Conservation (phyloP, 495 filamentous ascomycete genomes). For the Penicillium macrosclerotiorum region DNA sequence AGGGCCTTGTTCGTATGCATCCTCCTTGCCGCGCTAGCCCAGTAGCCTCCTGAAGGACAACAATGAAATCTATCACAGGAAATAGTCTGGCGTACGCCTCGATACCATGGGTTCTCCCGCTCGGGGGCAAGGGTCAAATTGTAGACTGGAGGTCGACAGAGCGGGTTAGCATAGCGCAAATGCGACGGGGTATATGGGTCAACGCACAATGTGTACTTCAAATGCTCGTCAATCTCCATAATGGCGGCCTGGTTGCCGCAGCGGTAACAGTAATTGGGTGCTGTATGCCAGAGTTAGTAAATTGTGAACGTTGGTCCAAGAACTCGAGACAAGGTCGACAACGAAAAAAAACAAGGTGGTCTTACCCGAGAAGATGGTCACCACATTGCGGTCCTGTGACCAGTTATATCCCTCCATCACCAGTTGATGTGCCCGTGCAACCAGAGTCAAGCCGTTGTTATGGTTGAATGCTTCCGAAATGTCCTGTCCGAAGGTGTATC, state of each 20-base stretch:
- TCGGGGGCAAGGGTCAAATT: constrained; percentile 97
- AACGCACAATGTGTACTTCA: constrained; percentile 99
- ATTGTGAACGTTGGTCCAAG: too few species aligned
- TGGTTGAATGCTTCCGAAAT: constrained; percentile 99
- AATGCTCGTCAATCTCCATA: constrained; percentile 99
- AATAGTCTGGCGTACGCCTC: constrained; percentile 94
- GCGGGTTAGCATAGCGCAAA: constrained; percentile 11
- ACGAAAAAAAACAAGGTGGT: not conserved
- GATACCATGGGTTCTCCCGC: constrained; percentile 99
- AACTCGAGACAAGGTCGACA: too few species aligned
- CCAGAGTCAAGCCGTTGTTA: constrained; percentile 96
- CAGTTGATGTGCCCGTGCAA: constrained; percentile 91
- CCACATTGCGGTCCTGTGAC: constrained; percentile 94
- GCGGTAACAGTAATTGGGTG: constrained; percentile 96
- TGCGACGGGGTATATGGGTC: not conserved
- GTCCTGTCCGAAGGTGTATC: constrained; percentile 98
- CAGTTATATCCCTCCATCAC: constrained; percentile 99
- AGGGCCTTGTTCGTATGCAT: constrained; percentile 33
- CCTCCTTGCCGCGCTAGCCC: constrained; percentile 29
- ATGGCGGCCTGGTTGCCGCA: constrained; percentile 99
- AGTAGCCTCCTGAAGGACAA: constrained; percentile 29
- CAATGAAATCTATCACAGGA: constrained; percentile 68
- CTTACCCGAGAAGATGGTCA: constrained; percentile 97
- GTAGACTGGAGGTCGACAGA: constrained; percentile 68
- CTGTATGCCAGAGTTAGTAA: constrained; percentile 42